phyloP scores from a whole-genome alignment of 176 grass and related monocot genomes.

The Triticum aestivum region DNA sequence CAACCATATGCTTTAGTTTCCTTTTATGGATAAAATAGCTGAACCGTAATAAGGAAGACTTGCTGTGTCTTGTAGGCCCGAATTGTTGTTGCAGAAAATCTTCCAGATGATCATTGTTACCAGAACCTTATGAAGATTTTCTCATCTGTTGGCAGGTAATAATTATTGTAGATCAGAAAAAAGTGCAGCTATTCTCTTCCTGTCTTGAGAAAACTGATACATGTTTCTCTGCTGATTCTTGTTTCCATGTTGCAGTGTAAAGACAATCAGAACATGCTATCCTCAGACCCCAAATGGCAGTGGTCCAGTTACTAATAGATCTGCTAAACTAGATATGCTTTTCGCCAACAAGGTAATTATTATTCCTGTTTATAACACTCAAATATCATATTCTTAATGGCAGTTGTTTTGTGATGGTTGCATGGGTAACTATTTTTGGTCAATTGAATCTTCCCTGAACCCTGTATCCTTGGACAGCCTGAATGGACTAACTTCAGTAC shows the following conservation, averaged over 20 bases:
- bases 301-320: conserved; percentile 75
- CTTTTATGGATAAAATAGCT: background rate
- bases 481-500: background rate
- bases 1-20: conserved; percentile 11
- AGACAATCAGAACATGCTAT: conserved; percentile 96
- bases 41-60: conserved; percentile 13
- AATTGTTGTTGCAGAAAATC: conserved; percentile 96
- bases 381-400: background rate
- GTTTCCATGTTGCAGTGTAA: conserved; percentile 67
- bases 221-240: conserved; percentile 19
- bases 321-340: conserved; percentile 98
- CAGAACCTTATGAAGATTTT: conserved; percentile 98
- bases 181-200: background rate
- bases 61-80: conserved; percentile 56
- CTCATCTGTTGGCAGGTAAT: conserved; percentile 89
- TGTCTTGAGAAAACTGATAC: background rate
- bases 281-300: conserved; percentile 85
- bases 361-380: background rate
- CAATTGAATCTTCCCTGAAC: background rate
- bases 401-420: background rate
- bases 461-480: background rate
- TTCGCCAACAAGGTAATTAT: conserved; percentile 90
- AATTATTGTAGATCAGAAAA: conserved; percentile 18
- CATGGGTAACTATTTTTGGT: background rate
- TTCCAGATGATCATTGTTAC: conserved; percentile 99